Percentiles rank a stretch among this genome's conserved stretches.
phyloP scores from a whole-genome alignment of 2,329 filamentous ascomycete genomes.

The Fusarium avenaceum region DNA sequence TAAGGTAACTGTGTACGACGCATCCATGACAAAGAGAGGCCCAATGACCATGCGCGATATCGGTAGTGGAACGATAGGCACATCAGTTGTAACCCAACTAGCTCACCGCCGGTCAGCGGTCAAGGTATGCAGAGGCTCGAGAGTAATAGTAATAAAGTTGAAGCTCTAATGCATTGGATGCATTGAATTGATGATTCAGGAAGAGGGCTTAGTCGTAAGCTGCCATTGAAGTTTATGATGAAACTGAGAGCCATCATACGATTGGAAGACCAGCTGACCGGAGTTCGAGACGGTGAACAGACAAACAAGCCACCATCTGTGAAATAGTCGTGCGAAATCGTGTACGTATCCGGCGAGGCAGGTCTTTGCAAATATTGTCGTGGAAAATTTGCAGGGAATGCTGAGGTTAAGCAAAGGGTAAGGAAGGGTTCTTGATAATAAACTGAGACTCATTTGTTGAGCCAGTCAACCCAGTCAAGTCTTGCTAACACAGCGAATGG shows the following conservation, averaged over 20 bases:
- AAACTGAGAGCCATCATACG: slow-evolving; percentile 44
- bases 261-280: slow-evolving; percentile 42
- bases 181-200: slow-evolving; percentile 16
- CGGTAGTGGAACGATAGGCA: slow-evolving; percentile 44
- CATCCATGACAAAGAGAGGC: slow-evolving; percentile 18
- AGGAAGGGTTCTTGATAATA: neutral
- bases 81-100: slow-evolving; percentile 20
- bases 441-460: neutral
- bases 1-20: slow-evolving; percentile 27
- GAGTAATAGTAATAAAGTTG: slow-evolving; percentile 2
- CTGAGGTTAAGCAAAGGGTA: slow-evolving; percentile 22
- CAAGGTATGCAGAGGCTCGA: slow-evolving; percentile 24
- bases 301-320: slow-evolving; percentile 41
- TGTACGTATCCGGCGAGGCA: slow-evolving; percentile 33
- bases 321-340: slow-evolving; percentile 41
- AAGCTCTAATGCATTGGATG: slow-evolving; percentile 24
- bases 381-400: slow-evolving; percentile 5
- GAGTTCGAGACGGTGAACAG: slow-evolving; percentile 45
- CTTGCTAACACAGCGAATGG: neutral
- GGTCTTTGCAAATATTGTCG: slow-evolving; percentile 7
- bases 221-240: slow-evolving; percentile 9
- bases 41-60: slow-evolving; percentile 36
- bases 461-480: neutral
- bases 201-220: slow-evolving; percentile 17
- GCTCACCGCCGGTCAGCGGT: slow-evolving; percentile 45